Base-by-base conservation (phyloP, 306 rosid species). In the Cicer cuneatum region DNA sequence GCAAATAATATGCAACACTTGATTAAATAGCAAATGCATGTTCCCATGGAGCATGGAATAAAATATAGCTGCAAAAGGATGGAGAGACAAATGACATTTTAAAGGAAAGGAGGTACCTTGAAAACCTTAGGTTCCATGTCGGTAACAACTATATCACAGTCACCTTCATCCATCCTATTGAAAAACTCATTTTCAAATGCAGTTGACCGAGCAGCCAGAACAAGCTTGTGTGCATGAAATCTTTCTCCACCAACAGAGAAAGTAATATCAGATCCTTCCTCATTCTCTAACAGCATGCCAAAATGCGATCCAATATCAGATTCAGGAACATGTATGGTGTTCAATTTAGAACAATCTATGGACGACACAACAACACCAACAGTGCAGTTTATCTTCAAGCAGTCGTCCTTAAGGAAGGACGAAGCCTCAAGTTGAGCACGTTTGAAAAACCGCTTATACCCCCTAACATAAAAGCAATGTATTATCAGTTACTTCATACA, bases 301-400 rank as follows among this genome's bases (percentile, higher is more conserved):
- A 90, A 89, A 57, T 93, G 90, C 8, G 83, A 72, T 53, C 96
- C 96, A 81, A 90, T 87, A 71, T 94, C 99, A 74, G 99, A 90
- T 10, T 89, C 90, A 2, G 99, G 99, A 69, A 94, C 97, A 53
- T 87, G 87, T 62, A 94, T 92, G 38, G 87, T 82, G 86, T 92
- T 91, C 58, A 81, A 73, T 80, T 89, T 89, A 6, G 98, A 91
- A 68, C 95, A 86, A 83, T 89, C 98, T 53, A 94, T 86, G 18
- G 96, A 88, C 7, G 99, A 94, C 65, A 89, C 93, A 67, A 94
- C 99, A 43, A 94, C 98, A 13, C 99, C 99, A 80, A 94, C 99
- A 38, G 99, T 94, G 80, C 99, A 94, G 83, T 94, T 94, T 68
- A 94, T 94, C 86, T 87, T 94, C 90, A 94, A 82, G 84, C 98